These are phyloP conservation scores for Pythium aphanidermatum DNA, from an alignment of 352 stramenopile genomes.

Conservation along the genomic window DNA sequence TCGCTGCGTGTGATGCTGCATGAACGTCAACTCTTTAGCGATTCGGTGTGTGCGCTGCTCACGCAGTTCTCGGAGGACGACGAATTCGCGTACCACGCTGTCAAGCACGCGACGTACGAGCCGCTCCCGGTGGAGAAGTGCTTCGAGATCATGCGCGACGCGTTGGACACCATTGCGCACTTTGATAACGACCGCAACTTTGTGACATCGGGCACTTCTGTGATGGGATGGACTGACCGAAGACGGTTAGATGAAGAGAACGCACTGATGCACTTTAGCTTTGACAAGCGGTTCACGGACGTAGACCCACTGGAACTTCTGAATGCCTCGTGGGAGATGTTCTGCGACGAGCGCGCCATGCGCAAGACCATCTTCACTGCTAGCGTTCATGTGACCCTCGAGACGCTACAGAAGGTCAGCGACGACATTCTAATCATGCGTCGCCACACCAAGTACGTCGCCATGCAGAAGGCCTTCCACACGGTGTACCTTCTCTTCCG, in stretches of 20 bases:
- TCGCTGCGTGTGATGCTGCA: conserved; percentile 43
- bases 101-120: conserved; percentile 29
- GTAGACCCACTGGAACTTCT: conserved; percentile 31
- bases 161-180: conserved; percentile 40
- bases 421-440: conserved; percentile 47
- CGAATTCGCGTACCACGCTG: conserved; percentile 18
- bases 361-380: conserved; percentile 42
- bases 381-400: conserved; percentile 34
- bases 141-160: conserved; percentile 48
- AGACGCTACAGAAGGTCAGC: conserved; percentile 43
- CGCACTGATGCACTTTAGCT: conserved; percentile 52
- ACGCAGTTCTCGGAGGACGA: conserved; percentile 25
- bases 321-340: conserved; percentile 43
- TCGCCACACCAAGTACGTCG: conserved; percentile 46
- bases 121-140: conserved; percentile 22
- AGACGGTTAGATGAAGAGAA: conserved; percentile 34
- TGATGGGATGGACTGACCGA: conserved; percentile 60
- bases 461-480: conserved; percentile 48
- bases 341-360: conserved; percentile 40
- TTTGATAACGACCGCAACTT: conserved; percentile 41
- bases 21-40: conserved; percentile 49
- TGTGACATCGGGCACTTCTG: conserved; percentile 35
- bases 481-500: conserved; percentile 71
- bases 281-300: conserved; percentile 40
- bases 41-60: conserved; percentile 26